Evolutionary conservation across 2,329 filamentous ascomycete species (phyloP).

Genomic region (Colletotrichum caudatum): DNA sequence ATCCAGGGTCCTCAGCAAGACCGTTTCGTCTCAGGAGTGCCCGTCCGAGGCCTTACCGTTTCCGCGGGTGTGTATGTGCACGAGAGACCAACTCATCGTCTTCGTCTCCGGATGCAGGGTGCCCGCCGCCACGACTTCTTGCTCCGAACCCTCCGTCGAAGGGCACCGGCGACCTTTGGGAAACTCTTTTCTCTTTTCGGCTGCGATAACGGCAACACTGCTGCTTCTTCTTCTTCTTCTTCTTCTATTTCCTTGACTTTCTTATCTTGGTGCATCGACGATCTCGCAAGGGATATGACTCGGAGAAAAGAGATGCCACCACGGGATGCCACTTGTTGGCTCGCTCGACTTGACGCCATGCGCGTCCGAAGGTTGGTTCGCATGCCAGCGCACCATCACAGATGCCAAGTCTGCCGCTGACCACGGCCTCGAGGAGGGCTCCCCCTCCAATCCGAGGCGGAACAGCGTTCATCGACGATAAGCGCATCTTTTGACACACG

Average conservation of each 20-base stretch:
- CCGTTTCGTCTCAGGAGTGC: neutral
- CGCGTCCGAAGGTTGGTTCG: neutral
- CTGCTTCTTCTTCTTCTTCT: too few relatives aligned
- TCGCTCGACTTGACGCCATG: neutral
- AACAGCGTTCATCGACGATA: neutral
- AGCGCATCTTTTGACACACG: neutral
- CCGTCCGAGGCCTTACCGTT: neutral
- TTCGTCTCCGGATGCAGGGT: neutral
- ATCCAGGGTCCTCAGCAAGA: slow-evolving; percentile 15
- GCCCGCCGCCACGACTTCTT: neutral
- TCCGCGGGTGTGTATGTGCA: neutral
- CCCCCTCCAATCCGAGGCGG: neutral
- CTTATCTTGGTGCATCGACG: neutral
- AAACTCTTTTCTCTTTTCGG: too few relatives aligned
- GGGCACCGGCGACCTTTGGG: too few relatives aligned
- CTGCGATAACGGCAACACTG: neutral
- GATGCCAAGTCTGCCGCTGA: slow-evolving; percentile 5
- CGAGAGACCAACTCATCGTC: too few relatives aligned
- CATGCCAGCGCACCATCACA: slow-evolving; percentile 5
- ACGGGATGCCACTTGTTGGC: neutral
- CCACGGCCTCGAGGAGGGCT: neutral
- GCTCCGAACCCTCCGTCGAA: too few relatives aligned
- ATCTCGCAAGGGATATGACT: neutral
- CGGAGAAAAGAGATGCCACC: neutral
- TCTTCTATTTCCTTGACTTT: too few relatives aligned